Conservation (phyloP, 2,329 filamentous ascomycete species). For the Graphilbum fragrans region DNA sequence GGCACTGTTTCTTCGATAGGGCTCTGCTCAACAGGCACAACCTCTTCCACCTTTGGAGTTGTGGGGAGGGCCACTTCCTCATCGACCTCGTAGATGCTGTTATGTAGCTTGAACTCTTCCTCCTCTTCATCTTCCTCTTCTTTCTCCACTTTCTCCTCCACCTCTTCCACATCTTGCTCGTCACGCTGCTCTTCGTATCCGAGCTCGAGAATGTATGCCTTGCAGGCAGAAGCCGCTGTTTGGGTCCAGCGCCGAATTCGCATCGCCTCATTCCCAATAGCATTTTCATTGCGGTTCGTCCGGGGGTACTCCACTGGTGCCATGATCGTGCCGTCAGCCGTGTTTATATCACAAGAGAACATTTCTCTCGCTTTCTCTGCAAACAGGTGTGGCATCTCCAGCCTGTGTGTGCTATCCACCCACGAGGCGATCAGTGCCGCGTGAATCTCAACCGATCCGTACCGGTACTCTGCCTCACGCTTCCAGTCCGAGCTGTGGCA, state of each 20-base stretch:
- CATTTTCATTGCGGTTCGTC: conserved; percentile 11
- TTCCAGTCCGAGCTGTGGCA: background rate
- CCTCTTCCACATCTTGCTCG: background rate
- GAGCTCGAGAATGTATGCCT: background rate
- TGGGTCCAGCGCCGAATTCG: background rate
- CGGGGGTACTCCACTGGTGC: conserved; percentile 19
- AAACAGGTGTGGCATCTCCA: background rate
- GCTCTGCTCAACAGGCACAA: no score
- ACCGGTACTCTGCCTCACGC: background rate
- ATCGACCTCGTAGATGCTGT: no score
- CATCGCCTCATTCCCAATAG: background rate
- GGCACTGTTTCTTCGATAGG: no score
- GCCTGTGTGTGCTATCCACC: background rate
- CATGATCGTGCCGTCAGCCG: conserved; percentile 21
- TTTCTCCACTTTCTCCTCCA: background rate
- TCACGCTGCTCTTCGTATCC: background rate
- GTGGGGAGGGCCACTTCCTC: no score
- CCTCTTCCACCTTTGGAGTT: no score
- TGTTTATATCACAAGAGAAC: conserved; percentile 22
- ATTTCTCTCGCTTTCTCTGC: conserved; percentile 2
- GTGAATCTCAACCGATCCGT: background rate
- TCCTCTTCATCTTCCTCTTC: background rate
- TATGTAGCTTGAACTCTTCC: background rate
- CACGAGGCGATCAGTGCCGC: background rate
- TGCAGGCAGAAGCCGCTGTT: background rate